phyloP scores from a whole-genome alignment of 257 asterid species.

The Scutellaria minor region DNA sequence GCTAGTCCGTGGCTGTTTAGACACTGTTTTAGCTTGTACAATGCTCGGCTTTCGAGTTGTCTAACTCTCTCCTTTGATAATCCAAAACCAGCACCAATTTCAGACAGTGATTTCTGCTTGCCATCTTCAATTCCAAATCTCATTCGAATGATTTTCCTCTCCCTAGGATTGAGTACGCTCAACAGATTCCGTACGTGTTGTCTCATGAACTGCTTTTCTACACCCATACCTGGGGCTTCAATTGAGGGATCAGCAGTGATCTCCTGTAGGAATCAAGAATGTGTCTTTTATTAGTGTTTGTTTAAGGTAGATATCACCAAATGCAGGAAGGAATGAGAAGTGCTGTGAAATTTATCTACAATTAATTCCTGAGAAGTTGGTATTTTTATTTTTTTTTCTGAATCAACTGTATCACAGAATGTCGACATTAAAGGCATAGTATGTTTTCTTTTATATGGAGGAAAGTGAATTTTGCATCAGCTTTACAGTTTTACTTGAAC shows the following conservation, averaged over 20 bases:
- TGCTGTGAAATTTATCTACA: background rate
- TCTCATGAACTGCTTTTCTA: constrained; percentile 76
- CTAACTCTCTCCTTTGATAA: constrained; percentile 88
- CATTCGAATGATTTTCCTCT: constrained; percentile 66
- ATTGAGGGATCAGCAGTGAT: constrained; percentile 72
- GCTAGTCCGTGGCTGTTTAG: constrained; percentile 67
- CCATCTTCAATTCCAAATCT: constrained; percentile 79
- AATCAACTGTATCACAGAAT: no score
- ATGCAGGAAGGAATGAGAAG: background rate
- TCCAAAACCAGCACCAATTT: constrained; percentile 72
- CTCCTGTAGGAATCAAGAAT: constrained; percentile 57
- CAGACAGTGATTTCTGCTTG: constrained; percentile 67
- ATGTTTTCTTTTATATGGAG: background rate
- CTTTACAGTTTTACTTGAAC: background rate
- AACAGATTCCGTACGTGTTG: constrained; percentile 69
- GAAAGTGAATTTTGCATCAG: constrained; percentile 4
- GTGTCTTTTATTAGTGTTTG: background rate
- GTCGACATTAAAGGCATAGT: background rate
- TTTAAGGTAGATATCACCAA: no score
- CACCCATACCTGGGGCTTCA: constrained; percentile 68
- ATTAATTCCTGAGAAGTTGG: background rate
- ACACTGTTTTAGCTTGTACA: constrained; percentile 78
- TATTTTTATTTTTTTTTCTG: background rate
- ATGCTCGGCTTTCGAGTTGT: constrained; percentile 84
- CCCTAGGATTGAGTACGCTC: constrained; percentile 71